These are phyloP conservation scores for Endothia cerciana DNA, from an alignment of 2,329 filamentous ascomycete species.

Conservation along the genomic window DNA sequence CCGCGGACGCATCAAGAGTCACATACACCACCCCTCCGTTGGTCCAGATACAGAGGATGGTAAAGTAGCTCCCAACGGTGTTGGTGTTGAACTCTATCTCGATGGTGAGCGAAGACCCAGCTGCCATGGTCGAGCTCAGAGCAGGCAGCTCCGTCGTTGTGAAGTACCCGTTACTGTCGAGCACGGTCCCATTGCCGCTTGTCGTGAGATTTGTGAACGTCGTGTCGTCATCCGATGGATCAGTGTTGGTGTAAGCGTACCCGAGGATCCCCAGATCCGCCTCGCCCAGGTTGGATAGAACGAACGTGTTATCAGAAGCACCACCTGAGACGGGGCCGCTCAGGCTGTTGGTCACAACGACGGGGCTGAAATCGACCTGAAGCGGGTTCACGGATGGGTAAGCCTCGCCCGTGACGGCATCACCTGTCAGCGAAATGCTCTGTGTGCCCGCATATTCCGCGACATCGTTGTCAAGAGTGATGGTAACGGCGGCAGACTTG, in stretches of 20 bases:
- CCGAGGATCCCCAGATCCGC: neutral
- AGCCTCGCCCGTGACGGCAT: conserved; percentile 41
- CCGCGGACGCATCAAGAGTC: conserved; percentile 40
- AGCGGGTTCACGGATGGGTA: conserved; percentile 42
- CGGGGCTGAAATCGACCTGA: conserved; percentile 44
- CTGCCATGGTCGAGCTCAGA: conserved; percentile 36
- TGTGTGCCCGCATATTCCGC: conserved; percentile 42
- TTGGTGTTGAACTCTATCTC: conserved; percentile 41
- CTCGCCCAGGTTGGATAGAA: conserved; percentile 13
- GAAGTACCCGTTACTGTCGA: conserved; percentile 31
- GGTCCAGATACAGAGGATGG: conserved; percentile 42
- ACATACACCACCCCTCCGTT: conserved; percentile 40
- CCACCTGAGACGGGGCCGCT: conserved; percentile 6
- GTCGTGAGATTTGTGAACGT: conserved; percentile 1
- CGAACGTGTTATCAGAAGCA: conserved; percentile 9
- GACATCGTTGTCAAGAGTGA: conserved; percentile 9
- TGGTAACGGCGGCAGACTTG: conserved; percentile 10
- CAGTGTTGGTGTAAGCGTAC: conserved; percentile 12
- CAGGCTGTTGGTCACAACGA: conserved; percentile 34
- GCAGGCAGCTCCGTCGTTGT: conserved; percentile 37
- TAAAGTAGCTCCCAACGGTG: conserved; percentile 39
- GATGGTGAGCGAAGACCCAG: conserved; percentile 38
- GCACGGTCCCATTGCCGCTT: neutral
- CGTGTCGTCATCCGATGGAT: conserved; percentile 10
- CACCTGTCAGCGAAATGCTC: conserved; percentile 44